These are phyloP conservation scores for Boletus smithii DNA, from an alignment of 1,284 basidiomycete genomes.

Conservation along the genomic window DNA sequence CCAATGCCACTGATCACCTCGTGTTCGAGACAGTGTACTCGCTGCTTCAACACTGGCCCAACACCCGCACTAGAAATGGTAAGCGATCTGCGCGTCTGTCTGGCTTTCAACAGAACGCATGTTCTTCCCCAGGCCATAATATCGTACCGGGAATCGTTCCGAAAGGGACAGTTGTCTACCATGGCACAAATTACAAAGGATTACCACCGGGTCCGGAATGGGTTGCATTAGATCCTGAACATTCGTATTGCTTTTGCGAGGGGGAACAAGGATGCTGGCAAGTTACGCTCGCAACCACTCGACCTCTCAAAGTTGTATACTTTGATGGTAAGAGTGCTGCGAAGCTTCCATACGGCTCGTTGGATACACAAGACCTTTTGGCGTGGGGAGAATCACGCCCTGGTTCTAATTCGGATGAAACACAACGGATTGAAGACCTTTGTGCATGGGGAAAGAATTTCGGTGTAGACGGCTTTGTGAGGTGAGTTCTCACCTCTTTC, in stretches of 20 bases:
- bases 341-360: conserved; percentile 33
- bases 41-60: conserved; percentile 46
- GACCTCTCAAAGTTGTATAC: conserved; percentile 39
- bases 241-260: conserved; percentile 36
- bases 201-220: conserved; percentile 37
- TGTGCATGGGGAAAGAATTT: conserved; percentile 36
- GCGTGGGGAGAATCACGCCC: conserved; percentile 34
- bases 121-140: conserved; percentile 34
- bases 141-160: conserved; percentile 40
- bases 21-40: conserved; percentile 26
- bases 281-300: conserved; percentile 35
- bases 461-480: conserved; percentile 36
- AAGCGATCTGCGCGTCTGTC: background rate
- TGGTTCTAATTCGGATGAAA: conserved; percentile 25
- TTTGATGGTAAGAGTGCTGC: conserved; percentile 42
- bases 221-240: conserved; percentile 41
- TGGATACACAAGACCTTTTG: conserved; percentile 43
- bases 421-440: conserved; percentile 32
- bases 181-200: conserved; percentile 27
- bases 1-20: conserved; percentile 17
- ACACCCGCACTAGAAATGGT: conserved; percentile 47
- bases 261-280: conserved; percentile 34
- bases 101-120: background rate
- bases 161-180: conserved; percentile 41
- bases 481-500: conserved; percentile 20